phyloP scores from a whole-genome alignment of 805 yeast genomes.

The Torulaspora franciscae region DNA sequence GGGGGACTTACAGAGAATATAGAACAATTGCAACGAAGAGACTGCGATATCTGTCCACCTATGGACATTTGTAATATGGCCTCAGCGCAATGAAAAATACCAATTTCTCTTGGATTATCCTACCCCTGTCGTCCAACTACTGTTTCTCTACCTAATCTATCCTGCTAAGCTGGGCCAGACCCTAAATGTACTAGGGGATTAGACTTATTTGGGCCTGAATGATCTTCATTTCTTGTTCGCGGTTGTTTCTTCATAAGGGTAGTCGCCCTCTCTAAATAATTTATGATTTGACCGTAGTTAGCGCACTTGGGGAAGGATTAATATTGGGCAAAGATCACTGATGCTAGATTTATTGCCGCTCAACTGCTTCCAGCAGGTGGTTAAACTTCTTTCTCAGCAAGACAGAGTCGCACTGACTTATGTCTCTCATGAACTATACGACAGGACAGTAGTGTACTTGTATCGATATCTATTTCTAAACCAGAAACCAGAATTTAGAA shows the following conservation, averaged over 20 bases:
- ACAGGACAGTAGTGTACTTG: constrained; percentile 17
- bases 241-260: not conserved
- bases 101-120: no score
- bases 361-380: constrained; percentile 21
- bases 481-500: constrained; percentile 23
- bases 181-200: no score
- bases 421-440: constrained; percentile 20
- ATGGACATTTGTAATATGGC: no score
- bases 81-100: no score
- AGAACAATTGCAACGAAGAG: no score
- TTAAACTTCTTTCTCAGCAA: constrained; percentile 20
- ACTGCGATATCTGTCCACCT: not conserved
- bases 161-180: no score
- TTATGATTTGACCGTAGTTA: not conserved
- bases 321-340: not conserved
- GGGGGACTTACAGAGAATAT: no score
- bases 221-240: no score
- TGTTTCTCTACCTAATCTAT: no score
- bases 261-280: not conserved
- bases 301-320: not conserved
- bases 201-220: no score
- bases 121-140: no score
- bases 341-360: constrained; percentile 26
- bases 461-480: constrained; percentile 28
- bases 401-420: constrained; percentile 28